Evolutionary conservation across 1,139 yeast species (phyloP), one percentile per base, ranked within the genome.

Genomic region (Debaryomycetaceae sp.): DNA sequence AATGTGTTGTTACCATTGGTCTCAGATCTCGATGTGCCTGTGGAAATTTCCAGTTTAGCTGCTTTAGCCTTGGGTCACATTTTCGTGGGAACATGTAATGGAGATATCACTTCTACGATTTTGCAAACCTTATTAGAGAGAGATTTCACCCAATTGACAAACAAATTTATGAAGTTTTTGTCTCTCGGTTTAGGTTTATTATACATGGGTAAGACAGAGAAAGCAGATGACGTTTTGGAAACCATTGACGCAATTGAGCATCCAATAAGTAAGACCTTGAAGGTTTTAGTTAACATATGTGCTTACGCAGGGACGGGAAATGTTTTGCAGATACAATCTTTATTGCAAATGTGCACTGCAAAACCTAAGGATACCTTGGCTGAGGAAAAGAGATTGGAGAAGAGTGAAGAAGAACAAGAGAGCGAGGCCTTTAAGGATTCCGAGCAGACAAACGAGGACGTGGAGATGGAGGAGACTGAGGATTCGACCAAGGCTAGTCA

Each of bases 271-370:
- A 85, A 88, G 55, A 87, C 95, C 39, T 81, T 91, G 59, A 95
- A 88, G 65, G 95, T 91, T 6, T 76, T 95, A 61, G 93, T 95
- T 31, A 90, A 87, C 52, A 87, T 91, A 44, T 88, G 97, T 71
- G 96, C 98, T 6, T 91, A 87, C 68, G 96, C 97, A 14, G 99
- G 99, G 52, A 89, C 98, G 38, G 99, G 99, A 56, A 95, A 95
- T 62, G 99, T 95, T 37, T 78, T 95, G 53, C 95, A 91, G 69
- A 87, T 95, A 51, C 99, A 95, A 71, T 82, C 89, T 34, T 76
- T 95, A 59, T 78, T 93, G 56, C 96, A 89, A 59, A 88, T 90
- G 78, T 82, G 96, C 59, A 85, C 96, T 4, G 81, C 85, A 39
- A 77, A 75, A 54, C 76, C 77, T 38, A 64, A 65, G 52, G 70